Base-by-base conservation (phyloP, 2,329 filamentous ascomycete species). In the Cadophora sp. region DNA sequence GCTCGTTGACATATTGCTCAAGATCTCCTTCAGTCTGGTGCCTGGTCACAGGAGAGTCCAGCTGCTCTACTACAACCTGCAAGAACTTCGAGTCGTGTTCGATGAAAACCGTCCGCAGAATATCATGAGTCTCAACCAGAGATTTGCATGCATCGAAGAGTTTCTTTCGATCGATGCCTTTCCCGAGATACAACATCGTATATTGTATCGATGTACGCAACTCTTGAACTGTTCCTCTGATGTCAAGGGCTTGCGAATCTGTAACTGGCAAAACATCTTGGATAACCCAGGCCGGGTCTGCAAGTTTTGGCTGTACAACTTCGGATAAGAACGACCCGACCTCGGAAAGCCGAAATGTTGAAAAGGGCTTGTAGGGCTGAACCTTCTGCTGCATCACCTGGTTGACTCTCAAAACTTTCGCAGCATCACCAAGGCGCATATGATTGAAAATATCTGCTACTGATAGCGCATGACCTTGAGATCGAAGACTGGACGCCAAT, bases 381-480 rank as follows among this genome's bases (percentile, higher is more conserved):
- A 65, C 14, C 1, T 37, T 63, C 1, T 74, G 48, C 7, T 73
- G 65, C 9, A 74, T 67, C 1, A 68, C 70, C 1, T 72, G 69
- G 14, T 74, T 74, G 19, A 79, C 73, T 71, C 78, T 79, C 34
- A 81, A 59, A 0, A 74, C 76, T 29, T 77, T 76, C 74, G 69
- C 72, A 16, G 65, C 66, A 46, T 74, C 71, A 24, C 64, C 56
- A 34, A 74, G 70, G 4, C 69, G 70, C 64, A 69, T 73, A 46
- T 81, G 79, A 51, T 77, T 76, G 76, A 83, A 83, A 48, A 82
- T 79, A 71, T 82, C 80, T 5, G 80, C 79, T 22, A 83, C 80
- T 7, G 80, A 81, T 61, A 83, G 73, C 29, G 76, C 75, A 62
- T 81, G 68, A 5, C 72, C 69, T 62, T 71, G 50, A 31, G 50